These are phyloP conservation scores for Pythium vanterpoolii DNA, from an alignment of 352 stramenopile genomes.

Conservation along the genomic window DNA sequence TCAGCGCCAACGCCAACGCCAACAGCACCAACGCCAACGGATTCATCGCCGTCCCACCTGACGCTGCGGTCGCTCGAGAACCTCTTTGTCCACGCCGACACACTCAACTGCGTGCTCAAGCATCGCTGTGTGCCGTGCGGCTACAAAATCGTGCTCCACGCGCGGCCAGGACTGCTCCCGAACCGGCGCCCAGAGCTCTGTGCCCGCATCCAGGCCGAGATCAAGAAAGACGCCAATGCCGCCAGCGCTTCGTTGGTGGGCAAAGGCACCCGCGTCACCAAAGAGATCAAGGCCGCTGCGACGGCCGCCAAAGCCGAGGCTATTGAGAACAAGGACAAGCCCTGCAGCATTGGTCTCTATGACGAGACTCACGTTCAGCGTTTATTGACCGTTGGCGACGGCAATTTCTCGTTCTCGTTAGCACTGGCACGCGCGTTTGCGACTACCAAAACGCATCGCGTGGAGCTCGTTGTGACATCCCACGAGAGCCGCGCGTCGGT, in stretches of 20 bases:
- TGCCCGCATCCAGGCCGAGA: constrained; percentile 35
- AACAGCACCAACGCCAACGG: not conserved
- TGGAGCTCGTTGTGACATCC: constrained; percentile 87
- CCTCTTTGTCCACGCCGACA: constrained; percentile 63
- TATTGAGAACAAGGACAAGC: constrained; percentile 3
- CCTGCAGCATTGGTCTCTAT: constrained; percentile 49
- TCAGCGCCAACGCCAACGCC: not conserved
- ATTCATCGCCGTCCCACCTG: not conserved
- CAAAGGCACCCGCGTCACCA: not conserved
- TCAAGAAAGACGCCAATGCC: constrained; percentile 1
- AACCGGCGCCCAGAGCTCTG: constrained; percentile 81
- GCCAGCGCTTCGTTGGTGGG: not conserved
- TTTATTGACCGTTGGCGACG: constrained; percentile 93
- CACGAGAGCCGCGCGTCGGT: constrained; percentile 90
- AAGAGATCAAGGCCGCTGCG: not conserved
- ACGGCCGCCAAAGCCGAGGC: not conserved
- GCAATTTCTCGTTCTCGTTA: constrained; percentile 95
- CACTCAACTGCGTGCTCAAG: constrained; percentile 58
- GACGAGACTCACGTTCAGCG: constrained; percentile 38
- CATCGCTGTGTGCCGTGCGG: constrained; percentile 80
- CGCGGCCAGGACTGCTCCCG: constrained; percentile 45
- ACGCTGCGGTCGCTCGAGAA: constrained; percentile 42
- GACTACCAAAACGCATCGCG: constrained; percentile 3
- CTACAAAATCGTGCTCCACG: constrained; percentile 84
- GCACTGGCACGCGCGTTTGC: constrained; percentile 75